A percentile compares a stretch with the other conserved stretches of the same genome.
phyloP scores from a whole-genome alignment of 345 rosid genomes.

The Pistacia integerrima region DNA sequence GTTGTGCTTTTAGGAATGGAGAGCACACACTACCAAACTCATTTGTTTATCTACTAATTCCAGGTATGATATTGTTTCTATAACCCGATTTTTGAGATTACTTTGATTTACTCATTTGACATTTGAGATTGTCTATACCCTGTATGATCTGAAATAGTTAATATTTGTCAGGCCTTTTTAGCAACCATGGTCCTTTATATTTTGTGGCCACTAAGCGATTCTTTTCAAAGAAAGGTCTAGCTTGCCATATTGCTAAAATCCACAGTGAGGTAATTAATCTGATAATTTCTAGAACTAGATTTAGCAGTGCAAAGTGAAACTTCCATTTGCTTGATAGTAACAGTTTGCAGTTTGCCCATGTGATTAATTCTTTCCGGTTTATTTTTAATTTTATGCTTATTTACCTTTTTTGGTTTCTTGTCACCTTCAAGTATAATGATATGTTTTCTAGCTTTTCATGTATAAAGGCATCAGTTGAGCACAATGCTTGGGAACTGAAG shows the following conservation, averaged over 20 bases:
- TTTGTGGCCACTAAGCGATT: slow-evolving; percentile 63
- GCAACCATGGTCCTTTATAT: slow-evolving; percentile 73
- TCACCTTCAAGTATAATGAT: slow-evolving; percentile 13
- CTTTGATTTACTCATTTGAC: not conserved
- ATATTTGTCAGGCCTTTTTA: slow-evolving; percentile 59
- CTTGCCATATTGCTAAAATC: slow-evolving; percentile 70
- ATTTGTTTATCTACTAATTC: slow-evolving; percentile 67
- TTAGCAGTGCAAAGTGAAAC: not conserved
- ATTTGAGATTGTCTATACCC: not conserved
- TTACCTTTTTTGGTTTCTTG: not conserved
- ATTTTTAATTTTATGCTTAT: not conserved
- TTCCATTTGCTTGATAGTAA: not conserved
- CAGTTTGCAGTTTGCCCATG: not conserved
- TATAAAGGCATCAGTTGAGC: slow-evolving; percentile 69
- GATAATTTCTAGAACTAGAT: not conserved
- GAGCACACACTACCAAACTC: slow-evolving; percentile 59
- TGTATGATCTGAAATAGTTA: not conserved
- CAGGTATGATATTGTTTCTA: slow-evolving; percentile 41
- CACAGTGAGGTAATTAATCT: slow-evolving; percentile 62
- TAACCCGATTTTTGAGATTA: not conserved
- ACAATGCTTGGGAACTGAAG: slow-evolving; percentile 69
- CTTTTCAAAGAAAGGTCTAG: slow-evolving; percentile 71
- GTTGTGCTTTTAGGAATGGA: slow-evolving; percentile 49
- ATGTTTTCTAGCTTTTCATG: slow-evolving; percentile 15
- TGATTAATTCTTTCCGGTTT: not conserved